These are phyloP conservation scores for Botrytis aclada DNA, from an alignment of 2,329 filamentous ascomycete species.

Conservation along the genomic window DNA sequence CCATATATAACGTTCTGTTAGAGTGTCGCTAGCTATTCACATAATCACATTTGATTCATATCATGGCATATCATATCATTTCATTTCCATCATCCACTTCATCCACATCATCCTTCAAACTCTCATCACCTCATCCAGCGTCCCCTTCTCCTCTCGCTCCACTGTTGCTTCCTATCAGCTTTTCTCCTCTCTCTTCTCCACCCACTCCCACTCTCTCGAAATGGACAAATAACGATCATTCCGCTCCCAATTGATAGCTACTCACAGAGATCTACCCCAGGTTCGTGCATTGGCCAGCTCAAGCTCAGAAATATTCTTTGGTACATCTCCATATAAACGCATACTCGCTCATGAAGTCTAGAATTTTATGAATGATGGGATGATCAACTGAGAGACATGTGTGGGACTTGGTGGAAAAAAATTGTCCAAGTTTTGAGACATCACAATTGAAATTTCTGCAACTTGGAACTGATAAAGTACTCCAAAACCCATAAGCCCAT, in stretches of 20 bases:
- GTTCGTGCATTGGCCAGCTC: slow-evolving; percentile 12
- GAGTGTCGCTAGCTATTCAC: neutral
- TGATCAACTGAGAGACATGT: slow-evolving; percentile 2
- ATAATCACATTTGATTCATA: neutral
- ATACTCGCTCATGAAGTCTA: neutral
- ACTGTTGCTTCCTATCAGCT: neutral
- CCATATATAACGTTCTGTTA: slow-evolving; percentile 10
- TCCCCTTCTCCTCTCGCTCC: neutral
- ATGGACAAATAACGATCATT: neutral
- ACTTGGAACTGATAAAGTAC: slow-evolving; percentile 9
- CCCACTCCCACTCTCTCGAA: neutral
- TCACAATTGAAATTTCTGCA: slow-evolving; percentile 11
- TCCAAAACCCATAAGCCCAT: neutral
- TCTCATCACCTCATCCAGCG: neutral
- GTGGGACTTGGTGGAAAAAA: neutral
- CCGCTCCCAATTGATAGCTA: neutral
- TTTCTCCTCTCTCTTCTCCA: neutral
- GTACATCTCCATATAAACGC: slow-evolving; percentile 10
- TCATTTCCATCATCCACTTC: neutral
- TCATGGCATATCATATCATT: neutral
- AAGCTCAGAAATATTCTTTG: neutral
- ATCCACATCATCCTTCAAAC: neutral
- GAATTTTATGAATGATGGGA: neutral
- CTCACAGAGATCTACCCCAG: slow-evolving; percentile 13
- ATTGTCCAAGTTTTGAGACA: slow-evolving; percentile 12